Conservation (phyloP, 306 rosid species). For the Crataegus laevigata region DNA sequence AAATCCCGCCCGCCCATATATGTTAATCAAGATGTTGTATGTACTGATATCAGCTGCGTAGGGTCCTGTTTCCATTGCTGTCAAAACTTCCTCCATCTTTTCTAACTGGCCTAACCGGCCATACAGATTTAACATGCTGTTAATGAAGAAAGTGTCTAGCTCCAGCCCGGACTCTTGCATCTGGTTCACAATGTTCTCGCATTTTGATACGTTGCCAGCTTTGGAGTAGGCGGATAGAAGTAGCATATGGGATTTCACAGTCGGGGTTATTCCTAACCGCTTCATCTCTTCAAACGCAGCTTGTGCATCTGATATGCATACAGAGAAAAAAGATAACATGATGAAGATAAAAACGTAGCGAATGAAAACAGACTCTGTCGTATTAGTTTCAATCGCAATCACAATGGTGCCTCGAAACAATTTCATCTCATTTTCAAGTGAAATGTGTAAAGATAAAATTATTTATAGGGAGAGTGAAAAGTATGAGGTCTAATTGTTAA, state of each 20-base stretch:
- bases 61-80: conserved; percentile 61
- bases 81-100: conserved; percentile 70
- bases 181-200: conserved; percentile 71
- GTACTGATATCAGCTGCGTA: conserved; percentile 64
- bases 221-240: conserved; percentile 76
- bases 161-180: conserved; percentile 62
- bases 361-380: background rate
- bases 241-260: conserved; percentile 94
- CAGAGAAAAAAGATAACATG: background rate
- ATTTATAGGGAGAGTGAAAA: background rate
- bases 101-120: conserved; percentile 70
- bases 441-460: background rate
- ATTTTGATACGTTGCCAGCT: conserved; percentile 55
- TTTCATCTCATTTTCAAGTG: background rate
- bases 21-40: conserved; percentile 66
- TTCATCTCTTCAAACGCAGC: conserved; percentile 72
- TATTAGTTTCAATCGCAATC: background rate
- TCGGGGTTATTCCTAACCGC: conserved; percentile 73
- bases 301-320: conserved; percentile 51
- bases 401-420: background rate
- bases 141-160: conserved; percentile 72
- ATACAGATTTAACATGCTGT: conserved; percentile 76
- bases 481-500: background rate
- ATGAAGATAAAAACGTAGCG: background rate
- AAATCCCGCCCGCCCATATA: conserved; percentile 79